Evolutionary conservation across 2,329 filamentous ascomycete genomes (phyloP), one percentile per base, ranked within the genome.

Genomic region (Fusarium kyushuense): DNA sequence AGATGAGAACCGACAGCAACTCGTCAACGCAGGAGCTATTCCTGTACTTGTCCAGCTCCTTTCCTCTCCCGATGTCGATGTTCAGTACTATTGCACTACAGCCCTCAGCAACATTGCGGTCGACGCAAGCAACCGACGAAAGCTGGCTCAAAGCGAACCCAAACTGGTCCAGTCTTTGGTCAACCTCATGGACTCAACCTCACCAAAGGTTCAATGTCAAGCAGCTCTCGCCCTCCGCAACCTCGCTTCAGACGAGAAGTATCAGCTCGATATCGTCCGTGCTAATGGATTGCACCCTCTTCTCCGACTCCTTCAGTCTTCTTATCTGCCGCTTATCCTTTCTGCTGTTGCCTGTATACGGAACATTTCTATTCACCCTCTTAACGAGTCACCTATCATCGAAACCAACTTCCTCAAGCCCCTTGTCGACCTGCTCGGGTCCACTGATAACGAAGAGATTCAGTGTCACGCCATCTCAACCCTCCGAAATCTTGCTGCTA

Each of bases 81-180:
- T 99, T 32, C 96, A 99, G 82, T 99, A 99, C 81, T 99, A 99
- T 82, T 99, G 96, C 83, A 99, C 96, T 19, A 99, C 96, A 6
- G 96, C 96, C 14, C 87, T 99, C 60, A 98, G 95, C 85, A 99
- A 99, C 79, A 99, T 99, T 73, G 96, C 96, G 9, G 96, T 99
- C 54, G 96, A 99, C 77, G 87, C 91, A 45, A 91, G 89, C 75
- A 98, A 98, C 81, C 87, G 96, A 71, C 93, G 94, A 76, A 94
- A 95, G 78, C 87, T 99, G 54, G 93, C 95, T 30, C 91, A 96
- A 76, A 94, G 92, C 11, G 96, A 99, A 78, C 90, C 92, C 23
- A 93, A 94, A 70, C 86, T 99, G 27, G 94, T 99, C 25, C 93
- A 97, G 77, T 97, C 93, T 11, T 84, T 99, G 48, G 96, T 99